Conservation (phyloP, 1,284 basidiomycete species). For the Nidula niveotomentosa region DNA sequence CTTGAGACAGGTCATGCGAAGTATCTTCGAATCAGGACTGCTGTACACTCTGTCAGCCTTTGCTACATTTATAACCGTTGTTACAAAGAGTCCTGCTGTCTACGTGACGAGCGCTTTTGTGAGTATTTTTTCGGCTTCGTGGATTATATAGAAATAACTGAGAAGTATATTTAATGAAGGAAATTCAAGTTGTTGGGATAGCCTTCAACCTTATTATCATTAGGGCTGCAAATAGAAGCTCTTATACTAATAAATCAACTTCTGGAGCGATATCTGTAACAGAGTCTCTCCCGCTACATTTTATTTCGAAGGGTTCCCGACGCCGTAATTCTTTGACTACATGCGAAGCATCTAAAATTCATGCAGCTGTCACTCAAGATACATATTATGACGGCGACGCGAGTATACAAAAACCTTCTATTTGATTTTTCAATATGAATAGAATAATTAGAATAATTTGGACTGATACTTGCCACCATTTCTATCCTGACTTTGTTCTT, state of each 20-base stretch:
- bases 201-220: background rate
- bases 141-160: background rate
- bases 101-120: background rate
- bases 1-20: slow-evolving; percentile 4
- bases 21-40: slow-evolving; percentile 9
- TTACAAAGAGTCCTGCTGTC: background rate
- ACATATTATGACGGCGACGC: background rate
- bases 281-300: background rate
- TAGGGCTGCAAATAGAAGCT: background rate
- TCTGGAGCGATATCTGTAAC: background rate
- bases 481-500: too few species aligned
- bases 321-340: background rate
- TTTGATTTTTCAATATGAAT: too few species aligned
- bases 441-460: too few species aligned
- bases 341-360: background rate
- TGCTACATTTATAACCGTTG: slow-evolving; percentile 4
- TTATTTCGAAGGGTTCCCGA: background rate
- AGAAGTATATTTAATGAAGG: background rate
- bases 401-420: too few species aligned
- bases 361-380: background rate
- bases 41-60: slow-evolving; percentile 6
- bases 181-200: background rate
- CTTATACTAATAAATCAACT: background rate
- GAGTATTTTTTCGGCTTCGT: background rate
- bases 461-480: too few species aligned